Evolutionary conservation across 106 monocot genomes (phyloP).

Genomic region (Dendrobium chrysotoxum): DNA sequence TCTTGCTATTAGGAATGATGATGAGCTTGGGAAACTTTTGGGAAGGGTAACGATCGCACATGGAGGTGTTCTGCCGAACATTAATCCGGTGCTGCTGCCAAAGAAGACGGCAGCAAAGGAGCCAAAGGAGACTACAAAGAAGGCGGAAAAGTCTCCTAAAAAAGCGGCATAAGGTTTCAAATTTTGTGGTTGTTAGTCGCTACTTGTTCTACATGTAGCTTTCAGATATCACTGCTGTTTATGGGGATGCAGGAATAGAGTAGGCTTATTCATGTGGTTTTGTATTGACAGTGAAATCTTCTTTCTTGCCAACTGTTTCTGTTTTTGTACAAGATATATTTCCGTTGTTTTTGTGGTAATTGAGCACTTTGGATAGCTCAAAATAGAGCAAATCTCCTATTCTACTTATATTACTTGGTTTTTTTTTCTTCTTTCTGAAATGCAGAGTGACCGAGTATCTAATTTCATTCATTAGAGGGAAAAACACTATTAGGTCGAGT

Average conservation of each 20-base stretch:
- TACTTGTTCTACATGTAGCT: background rate
- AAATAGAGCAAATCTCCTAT: no score
- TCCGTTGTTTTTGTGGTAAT: no score
- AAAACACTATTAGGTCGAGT: no score
- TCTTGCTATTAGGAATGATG: conserved; percentile 16
- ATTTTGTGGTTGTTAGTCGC: background rate
- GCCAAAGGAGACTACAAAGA: conserved; percentile 17
- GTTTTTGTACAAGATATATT: no score
- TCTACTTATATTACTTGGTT: no score
- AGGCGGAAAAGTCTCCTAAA: conserved; percentile 21
- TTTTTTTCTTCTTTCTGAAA: no score
- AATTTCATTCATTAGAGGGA: no score
- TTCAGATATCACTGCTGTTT: background rate
- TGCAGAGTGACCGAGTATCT: no score
- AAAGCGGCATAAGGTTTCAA: conserved; percentile 17
- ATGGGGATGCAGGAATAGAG: background rate
- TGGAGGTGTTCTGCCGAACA: conserved; percentile 55
- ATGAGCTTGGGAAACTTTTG: conserved; percentile 11
- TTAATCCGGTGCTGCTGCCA: conserved; percentile 45
- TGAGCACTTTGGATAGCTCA: no score
- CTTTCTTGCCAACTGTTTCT: background rate
- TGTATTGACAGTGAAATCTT: background rate
- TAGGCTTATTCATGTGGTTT: background rate
- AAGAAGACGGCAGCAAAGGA: conserved; percentile 28
- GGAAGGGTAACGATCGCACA: background rate